Evolutionary conservation across 352 stramenopile species (phyloP).

Genomic region (Pythium aristosporum): DNA sequence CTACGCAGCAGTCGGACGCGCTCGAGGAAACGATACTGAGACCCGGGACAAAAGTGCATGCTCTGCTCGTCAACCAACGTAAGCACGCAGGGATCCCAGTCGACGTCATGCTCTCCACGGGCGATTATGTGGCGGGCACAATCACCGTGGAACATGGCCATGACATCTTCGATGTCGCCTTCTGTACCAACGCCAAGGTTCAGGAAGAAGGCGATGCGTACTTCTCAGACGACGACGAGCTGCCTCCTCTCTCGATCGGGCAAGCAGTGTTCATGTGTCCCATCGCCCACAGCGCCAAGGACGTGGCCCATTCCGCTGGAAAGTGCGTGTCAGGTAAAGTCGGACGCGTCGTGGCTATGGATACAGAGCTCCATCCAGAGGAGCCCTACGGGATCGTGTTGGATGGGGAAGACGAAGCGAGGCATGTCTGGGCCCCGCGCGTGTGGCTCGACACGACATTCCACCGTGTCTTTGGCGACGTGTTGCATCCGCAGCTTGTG

Average conservation of each 20-base stretch:
- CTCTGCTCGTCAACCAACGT: conserved; percentile 24
- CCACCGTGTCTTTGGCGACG: conserved; percentile 24
- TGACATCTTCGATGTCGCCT: conserved; percentile 43
- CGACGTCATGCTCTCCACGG: conserved; percentile 36
- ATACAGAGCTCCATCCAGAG: conserved; percentile 25
- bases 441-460: conserved; percentile 42
- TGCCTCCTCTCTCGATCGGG: conserved; percentile 29
- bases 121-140: conserved; percentile 39
- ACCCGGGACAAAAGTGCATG: conserved; percentile 35
- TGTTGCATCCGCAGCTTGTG: conserved; percentile 35
- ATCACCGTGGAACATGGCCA: conserved; percentile 45
- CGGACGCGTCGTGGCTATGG: conserved; percentile 33
- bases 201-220: conserved; percentile 39
- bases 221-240: conserved; percentile 42
- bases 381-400: conserved; percentile 38
- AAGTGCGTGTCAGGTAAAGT: conserved; percentile 23
- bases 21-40: conserved; percentile 27
- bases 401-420: conserved; percentile 27
- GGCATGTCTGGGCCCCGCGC: conserved; percentile 33
- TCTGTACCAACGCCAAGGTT: conserved; percentile 38
- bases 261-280: conserved; percentile 45
- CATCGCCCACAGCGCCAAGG: conserved; percentile 8
- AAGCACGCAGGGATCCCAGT: conserved; percentile 52
- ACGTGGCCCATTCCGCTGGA: not conserved
- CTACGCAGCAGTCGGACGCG: not conserved